Evolutionary conservation across 257 asterid genomes (phyloP).

Genomic region (Leptodermis oblonga): DNA sequence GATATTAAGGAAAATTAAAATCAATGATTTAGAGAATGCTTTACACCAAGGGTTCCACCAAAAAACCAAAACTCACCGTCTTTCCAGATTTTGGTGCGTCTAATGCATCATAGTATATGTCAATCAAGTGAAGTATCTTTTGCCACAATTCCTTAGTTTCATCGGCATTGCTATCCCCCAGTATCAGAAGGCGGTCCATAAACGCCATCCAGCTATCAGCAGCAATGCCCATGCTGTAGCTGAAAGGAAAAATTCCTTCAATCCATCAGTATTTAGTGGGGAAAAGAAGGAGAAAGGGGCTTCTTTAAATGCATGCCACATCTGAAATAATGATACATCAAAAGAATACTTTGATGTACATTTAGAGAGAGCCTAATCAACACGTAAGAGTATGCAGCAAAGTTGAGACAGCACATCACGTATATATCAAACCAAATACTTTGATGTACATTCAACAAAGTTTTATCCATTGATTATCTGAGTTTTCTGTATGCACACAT

Average conservation of each 20-base stretch:
- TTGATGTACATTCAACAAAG: no score
- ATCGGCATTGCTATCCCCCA: conserved; percentile 34
- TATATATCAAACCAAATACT: no score
- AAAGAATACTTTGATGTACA: no score
- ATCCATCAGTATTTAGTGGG: background rate
- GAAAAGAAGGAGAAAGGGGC: background rate
- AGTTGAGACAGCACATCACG: no score
- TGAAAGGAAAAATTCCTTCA: conserved; percentile 20
- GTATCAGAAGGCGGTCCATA: conserved; percentile 66
- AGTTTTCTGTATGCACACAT: background rate
- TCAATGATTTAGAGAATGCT: background rate
- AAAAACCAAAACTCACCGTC: conserved; percentile 36
- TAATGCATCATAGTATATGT: conserved; percentile 73
- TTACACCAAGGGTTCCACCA: background rate
- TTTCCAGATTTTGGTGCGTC: conserved; percentile 91
- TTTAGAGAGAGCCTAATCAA: no score
- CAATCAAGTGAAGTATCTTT: conserved; percentile 49
- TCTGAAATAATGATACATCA: no score
- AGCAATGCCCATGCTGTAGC: conserved; percentile 56
- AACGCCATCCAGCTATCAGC: conserved; percentile 68
- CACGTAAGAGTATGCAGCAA: no score
- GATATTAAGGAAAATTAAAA: background rate
- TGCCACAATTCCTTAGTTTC: conserved; percentile 37
- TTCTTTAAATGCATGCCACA: no score
- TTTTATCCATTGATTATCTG: no score